Evolutionary conservation across 108 stramenopile genomes (phyloP).

Genomic region (Cyclostephanos invisitatus): DNA sequence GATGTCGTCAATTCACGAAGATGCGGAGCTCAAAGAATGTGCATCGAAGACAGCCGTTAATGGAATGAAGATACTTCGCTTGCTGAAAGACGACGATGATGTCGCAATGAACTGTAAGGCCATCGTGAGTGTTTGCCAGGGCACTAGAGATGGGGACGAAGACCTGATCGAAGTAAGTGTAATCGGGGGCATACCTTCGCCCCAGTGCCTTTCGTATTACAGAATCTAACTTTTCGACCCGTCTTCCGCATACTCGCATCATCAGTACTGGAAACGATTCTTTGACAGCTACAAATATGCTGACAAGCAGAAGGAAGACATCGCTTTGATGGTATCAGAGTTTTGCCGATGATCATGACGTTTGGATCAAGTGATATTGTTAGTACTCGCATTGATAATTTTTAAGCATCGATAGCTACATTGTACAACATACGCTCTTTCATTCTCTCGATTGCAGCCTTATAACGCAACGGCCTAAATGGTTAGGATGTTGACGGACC

Average conservation of each 20-base stretch:
- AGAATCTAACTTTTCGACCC: not conserved
- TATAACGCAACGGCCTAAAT: constrained; percentile 11
- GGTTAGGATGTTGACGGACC: constrained; percentile 36
- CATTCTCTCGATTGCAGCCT: not conserved
- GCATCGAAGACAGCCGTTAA: constrained; percentile 60
- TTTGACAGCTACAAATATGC: constrained; percentile 65
- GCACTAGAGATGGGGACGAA: constrained; percentile 7
- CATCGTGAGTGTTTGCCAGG: constrained; percentile 47
- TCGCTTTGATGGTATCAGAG: constrained; percentile 51
- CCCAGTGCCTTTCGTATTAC: not conserved
- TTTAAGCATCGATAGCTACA: no score
- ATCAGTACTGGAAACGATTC: constrained; percentile 63
- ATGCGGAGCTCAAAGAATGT: constrained; percentile 47
- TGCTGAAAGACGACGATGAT: constrained; percentile 21
- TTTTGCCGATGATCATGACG: constrained; percentile 24
- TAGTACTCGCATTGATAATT: no score
- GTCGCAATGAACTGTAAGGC: constrained; percentile 47
- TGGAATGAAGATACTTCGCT: constrained; percentile 45
- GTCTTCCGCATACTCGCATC: not conserved
- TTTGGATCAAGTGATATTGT: no score
- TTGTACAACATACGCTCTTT: no score
- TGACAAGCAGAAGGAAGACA: constrained; percentile 52
- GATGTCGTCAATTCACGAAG: constrained; percentile 67
- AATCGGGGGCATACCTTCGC: not conserved
- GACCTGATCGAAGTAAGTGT: constrained; percentile 17